These are phyloP conservation scores for Heteromeles arbutifolia DNA, from an alignment of 306 rosid genomes.

Conservation along the genomic window DNA sequence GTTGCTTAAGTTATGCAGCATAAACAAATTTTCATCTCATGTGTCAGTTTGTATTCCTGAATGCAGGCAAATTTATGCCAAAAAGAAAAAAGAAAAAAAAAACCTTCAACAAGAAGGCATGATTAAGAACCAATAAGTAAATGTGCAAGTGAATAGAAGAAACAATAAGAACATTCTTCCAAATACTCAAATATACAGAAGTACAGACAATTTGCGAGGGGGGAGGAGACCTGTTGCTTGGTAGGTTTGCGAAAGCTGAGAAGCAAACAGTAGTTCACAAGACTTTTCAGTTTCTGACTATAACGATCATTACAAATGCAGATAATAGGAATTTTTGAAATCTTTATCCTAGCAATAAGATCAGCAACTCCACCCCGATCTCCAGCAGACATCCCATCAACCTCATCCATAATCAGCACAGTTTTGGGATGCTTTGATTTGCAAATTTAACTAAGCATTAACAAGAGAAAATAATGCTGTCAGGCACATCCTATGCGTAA, in stretches of 20 bases:
- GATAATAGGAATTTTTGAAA: slow-evolving; percentile 85
- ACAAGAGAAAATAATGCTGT: slow-evolving; percentile 3
- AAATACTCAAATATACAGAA: background rate
- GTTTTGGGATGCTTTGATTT: slow-evolving; percentile 68
- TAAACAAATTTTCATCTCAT: background rate
- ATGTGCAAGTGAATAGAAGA: background rate
- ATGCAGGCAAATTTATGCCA: background rate
- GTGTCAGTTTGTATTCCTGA: background rate
- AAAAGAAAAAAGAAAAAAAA: background rate
- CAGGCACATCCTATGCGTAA: slow-evolving; percentile 12
- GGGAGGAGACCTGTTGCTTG: slow-evolving; percentile 75
- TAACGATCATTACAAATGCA: slow-evolving; percentile 98
- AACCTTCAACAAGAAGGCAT: background rate
- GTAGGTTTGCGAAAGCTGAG: slow-evolving; percentile 89
- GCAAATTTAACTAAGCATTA: slow-evolving; percentile 26
- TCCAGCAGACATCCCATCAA: slow-evolving; percentile 99
- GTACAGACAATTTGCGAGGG: background rate
- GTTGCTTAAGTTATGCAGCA: background rate
- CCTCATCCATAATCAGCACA: slow-evolving; percentile 97
- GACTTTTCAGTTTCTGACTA: slow-evolving; percentile 96
- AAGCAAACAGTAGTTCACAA: slow-evolving; percentile 85
- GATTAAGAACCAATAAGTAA: too few species aligned
- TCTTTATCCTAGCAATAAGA: slow-evolving; percentile 89
- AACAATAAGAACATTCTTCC: background rate
- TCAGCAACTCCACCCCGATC: slow-evolving; percentile 98